Conservation (phyloP, 73 alveolate species). For the Tetrahymena malaccensis region DNA sequence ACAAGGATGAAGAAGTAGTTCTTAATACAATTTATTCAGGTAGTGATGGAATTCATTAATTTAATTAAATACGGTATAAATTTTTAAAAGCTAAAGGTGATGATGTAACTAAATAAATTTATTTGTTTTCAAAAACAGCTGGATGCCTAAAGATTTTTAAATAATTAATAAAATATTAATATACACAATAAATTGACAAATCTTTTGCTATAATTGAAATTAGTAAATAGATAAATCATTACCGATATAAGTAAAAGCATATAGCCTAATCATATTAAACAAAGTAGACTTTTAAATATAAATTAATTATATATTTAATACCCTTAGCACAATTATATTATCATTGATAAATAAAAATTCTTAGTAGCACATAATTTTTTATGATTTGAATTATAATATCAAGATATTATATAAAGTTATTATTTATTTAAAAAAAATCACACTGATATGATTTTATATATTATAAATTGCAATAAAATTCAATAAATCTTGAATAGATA, state of each 20-base stretch:
- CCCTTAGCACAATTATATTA: background rate
- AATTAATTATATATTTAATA: too few species aligned
- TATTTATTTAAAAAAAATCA: background rate
- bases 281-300: background rate
- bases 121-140: background rate
- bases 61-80: background rate
- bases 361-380: background rate
- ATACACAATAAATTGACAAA: background rate
- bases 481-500: background rate
- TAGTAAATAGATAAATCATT: background rate
- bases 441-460: too few species aligned
- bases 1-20: background rate
- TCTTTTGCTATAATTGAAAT: background rate
- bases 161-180: background rate
- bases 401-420: background rate
- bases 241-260: background rate
- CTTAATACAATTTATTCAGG: background rate
- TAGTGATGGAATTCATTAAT: background rate
- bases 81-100: background rate
- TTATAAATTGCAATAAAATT: background rate
- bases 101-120: background rate
- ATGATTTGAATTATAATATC: background rate
- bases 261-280: background rate
- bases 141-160: background rate
- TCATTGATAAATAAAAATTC: too few species aligned